Conservation (phyloP, 2,329 filamentous ascomycete genomes). For the Pseudogymnoascus sp. region DNA sequence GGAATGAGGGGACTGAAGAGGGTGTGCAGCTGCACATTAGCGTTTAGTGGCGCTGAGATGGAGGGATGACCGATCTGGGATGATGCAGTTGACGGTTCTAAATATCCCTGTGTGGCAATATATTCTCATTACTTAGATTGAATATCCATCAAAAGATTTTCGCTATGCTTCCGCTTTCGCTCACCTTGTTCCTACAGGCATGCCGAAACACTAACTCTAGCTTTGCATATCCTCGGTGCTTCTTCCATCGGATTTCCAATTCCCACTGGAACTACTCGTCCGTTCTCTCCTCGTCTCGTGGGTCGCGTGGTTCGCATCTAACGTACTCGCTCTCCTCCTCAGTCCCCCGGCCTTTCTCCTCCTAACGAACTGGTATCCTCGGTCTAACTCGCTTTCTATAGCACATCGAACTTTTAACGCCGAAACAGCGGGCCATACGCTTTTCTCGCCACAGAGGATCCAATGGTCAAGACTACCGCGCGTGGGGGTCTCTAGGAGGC, state of each 20-base stretch:
- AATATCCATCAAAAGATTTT: not conserved
- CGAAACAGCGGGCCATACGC: slow-evolving; percentile 83
- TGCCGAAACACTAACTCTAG: not conserved
- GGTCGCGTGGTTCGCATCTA: slow-evolving; percentile 22
- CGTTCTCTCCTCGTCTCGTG: slow-evolving; percentile 21
- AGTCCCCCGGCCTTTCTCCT: slow-evolving; percentile 35
- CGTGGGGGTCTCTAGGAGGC: slow-evolving; percentile 76
- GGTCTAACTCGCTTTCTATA: slow-evolving; percentile 80
- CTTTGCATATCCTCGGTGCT: not conserved
- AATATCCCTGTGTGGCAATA: not conserved
- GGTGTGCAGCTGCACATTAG: not conserved
- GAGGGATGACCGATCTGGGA: not conserved
- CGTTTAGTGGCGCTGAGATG: not conserved
- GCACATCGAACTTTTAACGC: slow-evolving; percentile 75
- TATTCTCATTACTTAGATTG: not conserved
- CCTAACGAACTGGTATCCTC: slow-evolving; percentile 72
- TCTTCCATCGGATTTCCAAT: slow-evolving; percentile 12
- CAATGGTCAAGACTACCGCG: slow-evolving; percentile 70
- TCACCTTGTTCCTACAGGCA: not conserved
- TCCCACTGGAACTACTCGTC: slow-evolving; percentile 22
- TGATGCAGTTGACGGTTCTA: not conserved
- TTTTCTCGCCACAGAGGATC: slow-evolving; percentile 75
- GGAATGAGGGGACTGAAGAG: not conserved
- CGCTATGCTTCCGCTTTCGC: slow-evolving; percentile 1
- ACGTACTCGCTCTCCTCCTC: slow-evolving; percentile 25